Percentiles rank a stretch among this genome's conserved stretches.
These are phyloP conservation scores for Buddleja alternifolia DNA, from an alignment of 257 asterid genomes.

Conservation along the genomic window DNA sequence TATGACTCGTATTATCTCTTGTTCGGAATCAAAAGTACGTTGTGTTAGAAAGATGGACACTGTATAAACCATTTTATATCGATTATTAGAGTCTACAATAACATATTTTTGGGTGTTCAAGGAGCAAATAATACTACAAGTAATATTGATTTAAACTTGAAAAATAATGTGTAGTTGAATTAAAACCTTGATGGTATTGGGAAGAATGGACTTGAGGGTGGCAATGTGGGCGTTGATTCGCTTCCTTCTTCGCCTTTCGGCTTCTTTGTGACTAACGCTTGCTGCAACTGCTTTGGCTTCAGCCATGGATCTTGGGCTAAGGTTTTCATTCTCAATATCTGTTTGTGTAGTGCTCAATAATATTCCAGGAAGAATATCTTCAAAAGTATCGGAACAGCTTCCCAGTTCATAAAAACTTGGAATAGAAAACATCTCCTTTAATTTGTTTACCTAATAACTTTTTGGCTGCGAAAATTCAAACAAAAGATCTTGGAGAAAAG, in stretches of 20 bases:
- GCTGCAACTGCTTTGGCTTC: constrained; percentile 81
- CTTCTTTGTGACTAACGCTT: constrained; percentile 85
- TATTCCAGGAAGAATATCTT: constrained; percentile 43
- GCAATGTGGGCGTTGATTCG: constrained; percentile 88
- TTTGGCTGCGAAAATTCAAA: constrained; percentile 5
- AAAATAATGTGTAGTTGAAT: too few species aligned
- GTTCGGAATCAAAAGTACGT: too few species aligned
- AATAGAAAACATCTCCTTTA: constrained; percentile 44
- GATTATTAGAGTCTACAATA: too few species aligned
- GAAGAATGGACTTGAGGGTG: constrained; percentile 84
- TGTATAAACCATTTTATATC: too few species aligned
- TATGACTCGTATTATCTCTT: too few species aligned
- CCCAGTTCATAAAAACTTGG: constrained; percentile 61
- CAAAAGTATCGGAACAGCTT: constrained; percentile 47
- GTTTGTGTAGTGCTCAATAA: constrained; percentile 24
- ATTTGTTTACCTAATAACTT: not conserved
- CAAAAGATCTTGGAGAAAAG: not conserved
- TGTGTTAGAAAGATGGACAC: too few species aligned
- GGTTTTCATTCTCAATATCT: constrained; percentile 36
- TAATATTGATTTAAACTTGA: too few species aligned
- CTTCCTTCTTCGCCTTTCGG: constrained; percentile 82
- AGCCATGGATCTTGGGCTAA: constrained; percentile 60
- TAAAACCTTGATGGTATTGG: constrained; percentile 79
- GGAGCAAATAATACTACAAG: too few species aligned
- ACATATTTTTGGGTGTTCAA: too few species aligned